Evolutionary conservation across 768 basidiomycete species (phyloP).

Genomic region (Boletus sp.): DNA sequence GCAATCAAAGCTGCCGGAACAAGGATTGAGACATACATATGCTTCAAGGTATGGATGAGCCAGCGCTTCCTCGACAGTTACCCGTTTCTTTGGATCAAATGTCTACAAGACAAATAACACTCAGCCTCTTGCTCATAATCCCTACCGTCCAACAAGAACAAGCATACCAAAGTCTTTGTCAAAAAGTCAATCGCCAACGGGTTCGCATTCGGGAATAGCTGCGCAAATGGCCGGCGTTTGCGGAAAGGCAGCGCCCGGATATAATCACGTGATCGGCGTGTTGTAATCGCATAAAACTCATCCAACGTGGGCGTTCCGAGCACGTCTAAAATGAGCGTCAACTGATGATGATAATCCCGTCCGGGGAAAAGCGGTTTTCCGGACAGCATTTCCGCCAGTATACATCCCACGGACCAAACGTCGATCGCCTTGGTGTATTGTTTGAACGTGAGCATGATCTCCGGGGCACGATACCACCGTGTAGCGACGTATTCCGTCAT

Average conservation of each 20-base stretch:
- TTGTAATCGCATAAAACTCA: slow-evolving; percentile 97
- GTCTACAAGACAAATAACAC: slow-evolving; percentile 48
- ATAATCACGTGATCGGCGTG: slow-evolving; percentile 89
- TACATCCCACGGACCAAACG: slow-evolving; percentile 85
- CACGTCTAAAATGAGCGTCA: slow-evolving; percentile 93
- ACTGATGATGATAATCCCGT: slow-evolving; percentile 93
- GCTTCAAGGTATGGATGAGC: slow-evolving; percentile 95
- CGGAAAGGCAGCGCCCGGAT: slow-evolving; percentile 93
- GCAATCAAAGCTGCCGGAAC: background rate
- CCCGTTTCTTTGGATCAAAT: slow-evolving; percentile 96
- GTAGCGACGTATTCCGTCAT: slow-evolving; percentile 99
- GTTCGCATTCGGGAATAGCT: slow-evolving; percentile 89
- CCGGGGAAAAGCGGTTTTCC: slow-evolving; percentile 97
- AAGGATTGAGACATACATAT: slow-evolving; percentile 53
- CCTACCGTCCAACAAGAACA: too few relatives aligned
- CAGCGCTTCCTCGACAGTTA: slow-evolving; percentile 91
- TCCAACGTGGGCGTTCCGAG: slow-evolving; percentile 96
- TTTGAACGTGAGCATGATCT: slow-evolving; percentile 99
- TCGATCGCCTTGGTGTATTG: slow-evolving; percentile 97
- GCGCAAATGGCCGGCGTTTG: slow-evolving; percentile 78
- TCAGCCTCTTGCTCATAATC: background rate
- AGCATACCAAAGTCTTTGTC: slow-evolving; percentile 74
- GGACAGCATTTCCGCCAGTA: slow-evolving; percentile 95
- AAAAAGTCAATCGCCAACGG: slow-evolving; percentile 75
- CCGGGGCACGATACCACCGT: slow-evolving; percentile 97